Evolutionary conservation across 805 yeast species (phyloP).

Genomic region (Hagleromyces aurorensis): DNA sequence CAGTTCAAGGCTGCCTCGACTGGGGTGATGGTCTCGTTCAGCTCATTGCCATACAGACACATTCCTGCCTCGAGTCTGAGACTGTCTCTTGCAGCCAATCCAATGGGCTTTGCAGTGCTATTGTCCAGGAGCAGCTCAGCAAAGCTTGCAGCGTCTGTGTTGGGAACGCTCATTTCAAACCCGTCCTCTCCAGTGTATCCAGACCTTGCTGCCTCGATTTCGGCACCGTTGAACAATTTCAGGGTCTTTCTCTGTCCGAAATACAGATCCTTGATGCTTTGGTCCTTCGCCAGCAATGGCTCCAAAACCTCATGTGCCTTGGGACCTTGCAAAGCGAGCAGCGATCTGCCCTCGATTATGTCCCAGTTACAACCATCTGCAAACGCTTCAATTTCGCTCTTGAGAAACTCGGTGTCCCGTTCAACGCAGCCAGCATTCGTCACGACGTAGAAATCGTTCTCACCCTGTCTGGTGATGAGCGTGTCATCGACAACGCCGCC

Average conservation of each 20-base stretch:
- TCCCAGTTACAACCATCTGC: slow-evolving; percentile 32
- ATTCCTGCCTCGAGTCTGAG: slow-evolving; percentile 94
- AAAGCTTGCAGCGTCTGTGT: slow-evolving; percentile 49
- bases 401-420: slow-evolving; percentile 63
- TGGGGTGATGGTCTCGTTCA: slow-evolving; percentile 73
- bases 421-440: slow-evolving; percentile 94
- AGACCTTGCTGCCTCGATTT: slow-evolving; percentile 79
- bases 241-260: slow-evolving; percentile 58
- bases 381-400: slow-evolving; percentile 39
- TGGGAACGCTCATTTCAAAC: slow-evolving; percentile 79
- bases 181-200: slow-evolving; percentile 99
- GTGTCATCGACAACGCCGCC: slow-evolving; percentile 95
- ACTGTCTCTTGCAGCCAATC: slow-evolving; percentile 97
- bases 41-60: slow-evolving; percentile 94
- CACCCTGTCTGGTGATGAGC: slow-evolving; percentile 68
- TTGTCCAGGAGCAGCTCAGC: slow-evolving; percentile 49
- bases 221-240: slow-evolving; percentile 32
- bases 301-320: slow-evolving; percentile 60
- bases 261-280: slow-evolving; percentile 43
- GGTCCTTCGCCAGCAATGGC: slow-evolving; percentile 43
- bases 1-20: slow-evolving; percentile 84
- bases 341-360: slow-evolving; percentile 54
- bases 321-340: slow-evolving; percentile 93
- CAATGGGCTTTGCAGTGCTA: slow-evolving; percentile 69
- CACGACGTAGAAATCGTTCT: slow-evolving; percentile 72